Evolutionary conservation across 2,329 filamentous ascomycete species (phyloP).

Genomic region (Tolypocladium paradoxum): DNA sequence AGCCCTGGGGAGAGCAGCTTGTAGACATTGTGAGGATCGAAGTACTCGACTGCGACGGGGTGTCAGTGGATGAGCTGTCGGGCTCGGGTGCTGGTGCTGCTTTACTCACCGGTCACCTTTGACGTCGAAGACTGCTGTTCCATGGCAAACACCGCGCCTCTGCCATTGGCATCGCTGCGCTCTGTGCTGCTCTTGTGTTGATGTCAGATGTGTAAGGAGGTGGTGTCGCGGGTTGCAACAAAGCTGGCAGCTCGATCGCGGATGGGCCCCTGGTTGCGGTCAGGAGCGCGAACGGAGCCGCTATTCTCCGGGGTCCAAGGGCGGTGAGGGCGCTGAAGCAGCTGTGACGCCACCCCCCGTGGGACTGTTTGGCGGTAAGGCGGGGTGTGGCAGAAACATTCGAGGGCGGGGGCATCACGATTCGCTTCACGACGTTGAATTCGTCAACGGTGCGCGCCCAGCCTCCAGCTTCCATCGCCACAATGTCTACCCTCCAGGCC

Average conservation of each 20-base stretch:
- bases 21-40: constrained; percentile 84
- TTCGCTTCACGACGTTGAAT: neutral
- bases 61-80: neutral
- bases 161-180: constrained; percentile 18
- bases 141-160: constrained; percentile 32
- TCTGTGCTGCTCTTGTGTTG: constrained; percentile 1
- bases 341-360: neutral
- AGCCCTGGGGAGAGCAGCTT: constrained; percentile 70
- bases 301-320: neutral
- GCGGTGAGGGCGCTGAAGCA: neutral
- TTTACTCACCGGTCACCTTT: constrained; percentile 60
- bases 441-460: neutral
- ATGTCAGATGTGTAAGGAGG: neutral
- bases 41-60: constrained; percentile 68
- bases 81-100: neutral
- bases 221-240: neutral
- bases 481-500: constrained; percentile 54
- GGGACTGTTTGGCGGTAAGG: neutral
- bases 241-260: neutral
- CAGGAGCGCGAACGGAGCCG: neutral
- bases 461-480: neutral
- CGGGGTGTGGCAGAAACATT: neutral
- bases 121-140: constrained; percentile 60
- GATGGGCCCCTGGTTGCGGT: neutral
- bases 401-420: neutral